phyloP scores from a whole-genome alignment of 2,329 filamentous ascomycete genomes.

The Fusarium transvaalense region DNA sequence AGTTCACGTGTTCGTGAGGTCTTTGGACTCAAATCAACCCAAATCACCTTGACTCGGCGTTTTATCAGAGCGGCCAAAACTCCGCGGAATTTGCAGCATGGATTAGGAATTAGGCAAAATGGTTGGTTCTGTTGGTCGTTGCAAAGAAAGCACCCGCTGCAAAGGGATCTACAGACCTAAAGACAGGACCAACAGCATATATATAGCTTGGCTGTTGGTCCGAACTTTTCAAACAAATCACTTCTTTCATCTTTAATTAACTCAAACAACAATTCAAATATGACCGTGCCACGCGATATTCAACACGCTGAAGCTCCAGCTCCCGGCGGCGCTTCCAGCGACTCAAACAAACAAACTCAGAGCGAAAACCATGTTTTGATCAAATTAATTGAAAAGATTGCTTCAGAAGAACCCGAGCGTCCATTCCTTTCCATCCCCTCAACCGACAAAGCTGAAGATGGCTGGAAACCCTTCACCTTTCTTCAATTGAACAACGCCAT shows the following conservation, averaged over 20 bases:
- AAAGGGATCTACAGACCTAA: not conserved
- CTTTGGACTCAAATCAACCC: not conserved
- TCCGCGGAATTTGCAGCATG: not conserved
- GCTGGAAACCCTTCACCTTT: not conserved
- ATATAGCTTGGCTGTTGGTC: not conserved
- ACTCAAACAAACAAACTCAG: not conserved
- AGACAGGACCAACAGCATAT: not conserved
- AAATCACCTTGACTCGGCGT: not conserved
- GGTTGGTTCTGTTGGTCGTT: not conserved
- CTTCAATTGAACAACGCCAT: not conserved
- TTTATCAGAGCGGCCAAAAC: not conserved
- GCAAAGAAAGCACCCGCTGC: not conserved
- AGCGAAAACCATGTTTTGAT: not conserved
- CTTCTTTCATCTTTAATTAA: not conserved
- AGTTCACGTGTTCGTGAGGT: too few species aligned
- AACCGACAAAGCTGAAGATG: not conserved
- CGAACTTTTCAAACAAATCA: rapidly evolving
- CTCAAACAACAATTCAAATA: not conserved
- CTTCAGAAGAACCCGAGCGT: not conserved
- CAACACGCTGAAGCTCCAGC: not conserved
- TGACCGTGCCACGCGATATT: not conserved
- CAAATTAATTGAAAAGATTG: not conserved
- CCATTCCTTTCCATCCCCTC: not conserved
- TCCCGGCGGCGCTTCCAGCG: not conserved
- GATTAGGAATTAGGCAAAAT: not conserved